Evolutionary conservation across 2,329 filamentous ascomycete genomes (phyloP), one percentile per base, ranked within the genome.

Genomic region (Xylariaceae sp.): DNA sequence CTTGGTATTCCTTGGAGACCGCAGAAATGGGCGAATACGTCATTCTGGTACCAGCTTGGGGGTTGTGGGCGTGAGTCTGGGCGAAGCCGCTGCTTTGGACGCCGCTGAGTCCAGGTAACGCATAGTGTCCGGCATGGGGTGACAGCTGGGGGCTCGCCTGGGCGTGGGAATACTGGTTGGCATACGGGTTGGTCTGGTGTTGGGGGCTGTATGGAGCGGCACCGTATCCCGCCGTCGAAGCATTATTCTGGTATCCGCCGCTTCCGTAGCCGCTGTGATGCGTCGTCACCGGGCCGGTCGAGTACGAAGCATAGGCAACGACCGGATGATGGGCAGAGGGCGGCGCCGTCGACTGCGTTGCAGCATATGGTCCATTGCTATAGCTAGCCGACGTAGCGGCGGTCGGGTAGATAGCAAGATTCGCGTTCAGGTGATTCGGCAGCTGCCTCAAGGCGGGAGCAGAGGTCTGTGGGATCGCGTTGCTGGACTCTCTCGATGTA

Each of bases 401-500:
- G n/a, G 43, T 41, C 12, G 55, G 53, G 43, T 60, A 60, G 6
- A 60, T 39, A 39, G 53, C 51, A 41, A 67, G 55, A 26, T 39
- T 60, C 19, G 53, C 54, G 49, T 46, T 55, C 44, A 65, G 55
- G 48, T 63, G 57, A 42, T 16, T 49, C 16, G 51, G 61, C 41
- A 61, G 53, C 54, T 67, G 65, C 53, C 68, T 63, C 46, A 70
- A 61, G 54, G 64, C 65, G 47, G 68, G 68, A 56, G 68, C 63
- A 34, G 61, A 54, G 41, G 68, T 70, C 54, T 68, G 68, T 45
- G 67, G 66, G 57, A 63, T 64, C 51, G 51, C 54, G 61, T 67
- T 67, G 62, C 58, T 60, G 36, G 65, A 63, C 47, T 70, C 67
- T 63, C 63, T 61, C 54, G 66, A 68, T 51, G 66, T 68, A 53